Percentiles rank a stretch among this genome's conserved stretches.
Conservation (phyloP, 208 protist genomes). For the Herpetomonas muscarum region DNA sequence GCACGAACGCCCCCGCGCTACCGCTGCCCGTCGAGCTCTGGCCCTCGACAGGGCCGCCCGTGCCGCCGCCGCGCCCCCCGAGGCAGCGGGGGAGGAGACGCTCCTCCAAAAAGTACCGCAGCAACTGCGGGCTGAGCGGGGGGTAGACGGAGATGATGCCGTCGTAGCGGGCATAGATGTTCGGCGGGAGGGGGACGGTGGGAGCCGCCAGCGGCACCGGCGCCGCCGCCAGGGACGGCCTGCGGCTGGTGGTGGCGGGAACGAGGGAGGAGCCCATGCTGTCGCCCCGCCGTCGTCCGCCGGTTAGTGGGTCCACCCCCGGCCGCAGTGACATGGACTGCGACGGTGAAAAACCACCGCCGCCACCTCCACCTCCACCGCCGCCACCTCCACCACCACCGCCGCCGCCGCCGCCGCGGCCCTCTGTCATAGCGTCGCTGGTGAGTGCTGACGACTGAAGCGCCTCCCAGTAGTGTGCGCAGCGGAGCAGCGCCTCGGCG, state of each 20-base stretch:
- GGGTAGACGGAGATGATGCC: neutral
- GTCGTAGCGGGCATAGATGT: neutral
- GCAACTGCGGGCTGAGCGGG: neutral
- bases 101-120: slow-evolving; percentile 18
- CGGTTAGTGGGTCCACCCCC: no score
- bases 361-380: neutral
- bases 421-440: neutral
- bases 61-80: slow-evolving; percentile 11
- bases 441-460: slow-evolving; percentile 12
- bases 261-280: neutral
- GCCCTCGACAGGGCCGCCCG: neutral
- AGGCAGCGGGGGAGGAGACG: slow-evolving; percentile 20
- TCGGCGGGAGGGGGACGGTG: neutral
- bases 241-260: neutral
- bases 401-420: neutral
- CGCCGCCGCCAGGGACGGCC: neutral
- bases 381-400: neutral
- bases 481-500: slow-evolving; percentile 56
- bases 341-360: no score
- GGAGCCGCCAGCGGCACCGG: neutral
- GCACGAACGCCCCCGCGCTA: neutral
- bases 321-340: no score
- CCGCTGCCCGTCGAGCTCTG: neutral
- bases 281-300: neutral
- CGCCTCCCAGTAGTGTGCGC: slow-evolving; percentile 66